These are phyloP conservation scores for Theobroma cacao DNA, from an alignment of 345 rosid genomes.

Conservation along the genomic window DNA sequence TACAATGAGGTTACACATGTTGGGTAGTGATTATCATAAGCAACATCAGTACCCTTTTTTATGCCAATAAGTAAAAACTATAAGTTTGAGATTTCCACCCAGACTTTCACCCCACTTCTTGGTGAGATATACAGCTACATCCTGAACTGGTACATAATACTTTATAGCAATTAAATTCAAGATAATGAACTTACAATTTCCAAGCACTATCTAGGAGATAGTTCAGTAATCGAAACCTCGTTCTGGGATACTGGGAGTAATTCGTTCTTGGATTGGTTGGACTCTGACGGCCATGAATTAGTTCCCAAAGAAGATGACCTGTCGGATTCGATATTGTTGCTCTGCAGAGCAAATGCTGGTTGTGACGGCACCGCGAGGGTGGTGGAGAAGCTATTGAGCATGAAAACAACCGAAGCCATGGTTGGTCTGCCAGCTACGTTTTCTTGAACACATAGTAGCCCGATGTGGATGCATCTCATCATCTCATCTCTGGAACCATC, in stretches of 20 bases:
- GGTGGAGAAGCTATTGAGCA: constrained; percentile 43
- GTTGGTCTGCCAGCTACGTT: constrained; percentile 46
- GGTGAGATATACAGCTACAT: neutral
- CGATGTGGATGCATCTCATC: constrained; percentile 51
- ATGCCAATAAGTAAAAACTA: too few relatives aligned
- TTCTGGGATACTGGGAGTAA: neutral
- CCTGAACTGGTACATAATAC: too few relatives aligned
- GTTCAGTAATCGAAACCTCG: constrained; percentile 8
- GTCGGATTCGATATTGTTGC: neutral
- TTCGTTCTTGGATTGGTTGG: neutral
- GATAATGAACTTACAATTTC: neutral
- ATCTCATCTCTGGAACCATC: constrained; percentile 30
- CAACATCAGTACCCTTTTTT: too few relatives aligned
- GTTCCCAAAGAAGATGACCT: neutral
- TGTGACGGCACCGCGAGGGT: constrained; percentile 36
- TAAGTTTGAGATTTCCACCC: neutral
- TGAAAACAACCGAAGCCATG: constrained; percentile 39
- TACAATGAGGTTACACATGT: too few relatives aligned
- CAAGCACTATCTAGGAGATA: neutral
- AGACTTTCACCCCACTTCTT: neutral
- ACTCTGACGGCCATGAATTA: neutral
- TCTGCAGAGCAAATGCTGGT: constrained; percentile 38
- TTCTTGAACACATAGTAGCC: constrained; percentile 53
- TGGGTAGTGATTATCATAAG: too few relatives aligned
- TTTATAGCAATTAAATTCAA: neutral